Percentiles rank a stretch among this genome's conserved stretches.
phyloP scores from a whole-genome alignment of 2,329 filamentous ascomycete species.

The Trichoderma cornu-damae region DNA sequence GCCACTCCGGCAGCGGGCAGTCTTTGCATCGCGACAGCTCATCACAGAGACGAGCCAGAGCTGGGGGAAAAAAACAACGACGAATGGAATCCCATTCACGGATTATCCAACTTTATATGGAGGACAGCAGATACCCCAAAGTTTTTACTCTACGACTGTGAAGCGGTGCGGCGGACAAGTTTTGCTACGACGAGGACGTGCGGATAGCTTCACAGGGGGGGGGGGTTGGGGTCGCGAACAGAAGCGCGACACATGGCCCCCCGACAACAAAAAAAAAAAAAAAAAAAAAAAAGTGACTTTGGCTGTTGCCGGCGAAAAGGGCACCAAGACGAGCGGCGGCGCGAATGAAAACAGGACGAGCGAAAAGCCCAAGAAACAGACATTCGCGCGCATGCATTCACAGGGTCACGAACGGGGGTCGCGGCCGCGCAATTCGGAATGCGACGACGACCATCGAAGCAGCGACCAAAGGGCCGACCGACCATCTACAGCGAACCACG shows the following conservation, averaged over 20 bases:
- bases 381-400: conserved; percentile 8
- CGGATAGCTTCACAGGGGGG: conserved; percentile 34
- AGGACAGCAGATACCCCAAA: neutral
- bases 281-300: conserved; percentile 31
- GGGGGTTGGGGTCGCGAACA: neutral
- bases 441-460: conserved; percentile 30
- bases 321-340: conserved; percentile 19
- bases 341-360: conserved; percentile 20
- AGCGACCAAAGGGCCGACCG: neutral
- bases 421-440: conserved; percentile 28
- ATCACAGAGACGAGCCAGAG: neutral
- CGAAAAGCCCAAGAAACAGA: conserved; percentile 17
- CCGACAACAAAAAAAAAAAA: too few relatives aligned
- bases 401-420: conserved; percentile 2
- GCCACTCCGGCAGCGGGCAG: conserved; percentile 9
- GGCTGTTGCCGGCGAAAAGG: neutral
- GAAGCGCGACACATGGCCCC: neutral
- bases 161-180: conserved; percentile 21
- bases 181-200: conserved; percentile 25
- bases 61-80: too few relatives aligned
- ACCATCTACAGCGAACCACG: conserved; percentile 21
- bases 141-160: conserved; percentile 13
- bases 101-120: neutral
- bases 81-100: neutral
- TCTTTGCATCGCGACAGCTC: conserved; percentile 10